Evolutionary conservation across 306 rosid species (phyloP), one percentile per base, ranked within the genome.

Genomic region (Cicer arietinum): DNA sequence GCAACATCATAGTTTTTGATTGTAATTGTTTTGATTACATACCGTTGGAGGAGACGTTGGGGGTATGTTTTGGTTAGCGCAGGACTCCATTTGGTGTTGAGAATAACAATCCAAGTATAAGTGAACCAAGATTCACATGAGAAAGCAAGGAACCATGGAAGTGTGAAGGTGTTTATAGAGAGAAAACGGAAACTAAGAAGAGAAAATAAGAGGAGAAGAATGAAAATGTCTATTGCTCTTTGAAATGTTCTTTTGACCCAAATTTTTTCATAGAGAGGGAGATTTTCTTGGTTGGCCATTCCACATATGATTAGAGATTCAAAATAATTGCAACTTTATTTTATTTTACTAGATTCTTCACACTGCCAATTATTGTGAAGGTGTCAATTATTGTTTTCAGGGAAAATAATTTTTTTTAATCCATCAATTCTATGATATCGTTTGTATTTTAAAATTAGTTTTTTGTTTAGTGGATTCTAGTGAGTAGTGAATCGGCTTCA

Each of bases 41-140:
- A 85, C 89, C 76, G 35, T 52, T 84, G 72, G n/a, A 84, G 73
- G 48, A 92, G 89, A 39, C 68, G 84, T 4, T 82, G 39, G 0
- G 85, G 86, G 80, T 86, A 71, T 7, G 93, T 86, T 82, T 69
- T 73, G 83, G 57, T 76, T 0, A 60, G 13, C 2, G 81, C 80
- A 17, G 90, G 93, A 11, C 65, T 86, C 91, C 91, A 92, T 68
- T 64, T 79, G 79, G 9, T 0, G 82, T 7, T 62, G 83, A 90
- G 59, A 60, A 45, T 17, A 1, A 86, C 84, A 63, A 85, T 3
- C 90, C 87, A 84, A 3, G 70, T 50, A 80, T 79, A 71, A 40
- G 90, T 46, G 84, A 92, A 92, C 85, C 85, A 88, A 2, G 81
- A 82, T 75, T 90, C 96, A 43, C 86, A 92, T 6, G 81, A 16